phyloP scores from a whole-genome alignment of 108 stramenopile species.

The Licmophora abbreviata region DNA sequence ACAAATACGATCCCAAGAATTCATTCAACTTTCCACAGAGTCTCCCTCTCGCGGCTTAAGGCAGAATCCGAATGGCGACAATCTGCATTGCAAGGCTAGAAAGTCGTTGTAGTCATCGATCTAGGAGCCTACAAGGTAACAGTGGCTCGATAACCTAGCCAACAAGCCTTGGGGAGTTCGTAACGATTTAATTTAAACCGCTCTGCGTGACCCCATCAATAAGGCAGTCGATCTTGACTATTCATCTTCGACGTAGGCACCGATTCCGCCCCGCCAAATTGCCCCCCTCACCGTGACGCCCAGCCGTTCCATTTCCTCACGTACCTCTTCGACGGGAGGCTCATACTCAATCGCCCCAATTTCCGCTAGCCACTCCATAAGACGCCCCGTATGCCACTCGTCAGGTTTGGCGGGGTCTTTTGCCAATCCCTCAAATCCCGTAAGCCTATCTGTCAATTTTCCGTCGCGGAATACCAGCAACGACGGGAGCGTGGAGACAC shows the following conservation, averaged over 20 bases:
- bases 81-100: too few species aligned
- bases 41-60: neutral
- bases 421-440: slow-evolving; percentile 71
- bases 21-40: too few species aligned
- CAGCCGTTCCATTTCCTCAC: slow-evolving; percentile 10
- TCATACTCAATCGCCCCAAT: slow-evolving; percentile 66
- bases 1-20: too few species aligned
- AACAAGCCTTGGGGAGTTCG: too few species aligned
- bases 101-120: neutral
- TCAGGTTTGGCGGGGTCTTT: slow-evolving; percentile 37
- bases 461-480: slow-evolving; percentile 80
- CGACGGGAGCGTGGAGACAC: slow-evolving; percentile 64
- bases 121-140: too few species aligned
- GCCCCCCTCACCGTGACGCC: slow-evolving; percentile 4
- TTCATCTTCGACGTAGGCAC: neutral
- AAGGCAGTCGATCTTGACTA: neutral
- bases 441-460: slow-evolving; percentile 53
- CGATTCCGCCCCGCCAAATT: neutral
- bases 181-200: too few species aligned
- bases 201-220: neutral
- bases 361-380: slow-evolving; percentile 62
- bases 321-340: slow-evolving; percentile 32
- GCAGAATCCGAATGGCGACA: neutral
- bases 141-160: too few species aligned
- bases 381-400: slow-evolving; percentile 57